Base-by-base conservation (phyloP, 2,329 filamentous ascomycete species). In the Colletotrichum graminicola region DNA sequence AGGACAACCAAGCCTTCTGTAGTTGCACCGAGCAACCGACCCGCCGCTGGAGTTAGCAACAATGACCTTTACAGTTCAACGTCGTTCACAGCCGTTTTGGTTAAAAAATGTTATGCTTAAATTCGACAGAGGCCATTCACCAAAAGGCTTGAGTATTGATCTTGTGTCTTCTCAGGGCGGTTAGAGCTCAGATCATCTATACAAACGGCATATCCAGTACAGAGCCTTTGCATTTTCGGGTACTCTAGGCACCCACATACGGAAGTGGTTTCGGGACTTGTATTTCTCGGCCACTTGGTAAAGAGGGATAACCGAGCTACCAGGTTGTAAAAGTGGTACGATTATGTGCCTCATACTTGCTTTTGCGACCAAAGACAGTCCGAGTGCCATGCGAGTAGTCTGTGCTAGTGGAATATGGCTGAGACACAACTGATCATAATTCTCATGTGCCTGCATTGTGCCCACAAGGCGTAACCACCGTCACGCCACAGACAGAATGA, bases 321-420 rank as follows among this genome's bases (percentile, higher is more conserved):
- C 11, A 39, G 23, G 21, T 6, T 29, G 36, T 52, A 49, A 63
- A 12, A 55, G 61, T 63, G 47, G 49, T 55, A 45, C 61, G 49
- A 63, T 18, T 32, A 18, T 26, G 18, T 16, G 43, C 18, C 26
- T 23, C 7, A 34, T 32, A 10, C 16, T 55, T 43, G 23, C 39
- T 63, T 63, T 55, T 45, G 26, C 11, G 6, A 5, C 7, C 5
- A 32, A 21, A 36, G 49, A 49, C 34, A 45, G 61, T 45, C 26
- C 16, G 21, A 23, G 26, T 14, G n/a, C 36, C 61, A 55, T 49
- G 61, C 49, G 49, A 32, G 36, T 6, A 12, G 16, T 21, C 26
- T 11, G 26, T 41, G 11, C 61, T 51, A 54, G 23, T 26, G 12
- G 14, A 10, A n/a, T 26, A 10, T 21, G 61, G 36, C 49, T 55